Conservation (phyloP, 352 stramenopile species). For the Pythium folliculosum region DNA sequence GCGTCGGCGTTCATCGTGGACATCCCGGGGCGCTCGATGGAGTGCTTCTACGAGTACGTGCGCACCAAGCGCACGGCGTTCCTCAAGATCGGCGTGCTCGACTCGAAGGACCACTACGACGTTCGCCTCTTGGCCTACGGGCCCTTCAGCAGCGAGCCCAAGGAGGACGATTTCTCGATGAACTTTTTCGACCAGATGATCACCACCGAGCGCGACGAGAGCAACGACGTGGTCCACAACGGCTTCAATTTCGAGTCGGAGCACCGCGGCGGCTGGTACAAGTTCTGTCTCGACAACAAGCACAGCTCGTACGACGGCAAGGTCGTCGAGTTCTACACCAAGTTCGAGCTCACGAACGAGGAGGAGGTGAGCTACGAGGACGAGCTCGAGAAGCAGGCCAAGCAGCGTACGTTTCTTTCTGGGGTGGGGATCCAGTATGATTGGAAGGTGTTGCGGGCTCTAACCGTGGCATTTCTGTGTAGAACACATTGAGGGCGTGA, state of each 20-base stretch:
- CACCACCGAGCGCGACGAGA: slow-evolving; percentile 56
- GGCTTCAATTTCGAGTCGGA: slow-evolving; percentile 88
- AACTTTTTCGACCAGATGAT: slow-evolving; percentile 83
- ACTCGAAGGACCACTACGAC: slow-evolving; percentile 71
- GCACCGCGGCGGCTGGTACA: slow-evolving; percentile 83
- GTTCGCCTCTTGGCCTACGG: slow-evolving; percentile 78
- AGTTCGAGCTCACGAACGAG: slow-evolving; percentile 77
- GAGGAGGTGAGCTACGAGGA: slow-evolving; percentile 76
- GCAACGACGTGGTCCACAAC: slow-evolving; percentile 81
- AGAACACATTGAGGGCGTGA: slow-evolving; percentile 76
- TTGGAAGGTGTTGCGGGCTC: no score
- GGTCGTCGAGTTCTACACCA: slow-evolving; percentile 82
- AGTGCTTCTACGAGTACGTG: slow-evolving; percentile 88
- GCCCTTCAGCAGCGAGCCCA: slow-evolving; percentile 55
- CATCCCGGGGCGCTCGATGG: slow-evolving; percentile 48
- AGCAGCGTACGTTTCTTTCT: slow-evolving; percentile 47
- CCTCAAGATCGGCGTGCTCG: slow-evolving; percentile 77
- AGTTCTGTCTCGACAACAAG: slow-evolving; percentile 82
- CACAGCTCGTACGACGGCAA: slow-evolving; percentile 67
- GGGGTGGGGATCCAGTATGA: not conserved
- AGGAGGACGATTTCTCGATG: slow-evolving; percentile 48
- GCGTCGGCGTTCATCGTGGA: slow-evolving; percentile 56
- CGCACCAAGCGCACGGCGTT: slow-evolving; percentile 85
- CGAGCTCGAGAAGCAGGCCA: slow-evolving; percentile 61
- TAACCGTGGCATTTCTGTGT: not conserved